Evolutionary conservation across 176 grass and related monocot genomes (phyloP).

Genomic region (Thinopyrum elongatum): DNA sequence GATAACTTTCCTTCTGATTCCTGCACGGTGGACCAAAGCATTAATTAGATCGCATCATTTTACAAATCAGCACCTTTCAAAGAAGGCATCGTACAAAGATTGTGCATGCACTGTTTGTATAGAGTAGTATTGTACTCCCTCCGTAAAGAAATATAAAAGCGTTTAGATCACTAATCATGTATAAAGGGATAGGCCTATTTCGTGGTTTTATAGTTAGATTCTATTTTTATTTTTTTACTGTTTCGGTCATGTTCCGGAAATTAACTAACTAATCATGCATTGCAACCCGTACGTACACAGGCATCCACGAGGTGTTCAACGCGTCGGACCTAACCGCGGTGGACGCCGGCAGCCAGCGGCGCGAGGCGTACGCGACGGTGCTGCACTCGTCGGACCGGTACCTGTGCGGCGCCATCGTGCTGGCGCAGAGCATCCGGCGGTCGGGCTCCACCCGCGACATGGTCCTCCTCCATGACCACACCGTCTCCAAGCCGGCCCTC

Average conservation of each 20-base stretch:
- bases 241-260: neutral
- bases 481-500: slow-evolving; percentile 51
- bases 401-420: slow-evolving; percentile 85
- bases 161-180: too few species aligned
- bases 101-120: too few species aligned
- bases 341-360: slow-evolving; percentile 6
- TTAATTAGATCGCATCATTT: too few species aligned
- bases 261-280: neutral
- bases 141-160: too few species aligned
- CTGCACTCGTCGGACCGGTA: slow-evolving; percentile 95
- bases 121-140: too few species aligned
- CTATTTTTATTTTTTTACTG: too few species aligned
- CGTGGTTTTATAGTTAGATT: too few species aligned
- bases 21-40: too few species aligned
- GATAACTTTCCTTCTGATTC: too few species aligned
- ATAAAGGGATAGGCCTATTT: too few species aligned
- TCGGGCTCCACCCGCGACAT: slow-evolving; percentile 73
- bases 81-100: too few species aligned
- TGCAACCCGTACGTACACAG: slow-evolving; percentile 1
- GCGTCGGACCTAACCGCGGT: neutral
- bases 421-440: slow-evolving; percentile 78
- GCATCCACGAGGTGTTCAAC: slow-evolving; percentile 43
- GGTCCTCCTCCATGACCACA: slow-evolving; percentile 84
- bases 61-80: too few species aligned
- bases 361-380: slow-evolving; percentile 89